phyloP scores from a whole-genome alignment of 768 basidiomycete species.

The Tulasnella sp. region DNA sequence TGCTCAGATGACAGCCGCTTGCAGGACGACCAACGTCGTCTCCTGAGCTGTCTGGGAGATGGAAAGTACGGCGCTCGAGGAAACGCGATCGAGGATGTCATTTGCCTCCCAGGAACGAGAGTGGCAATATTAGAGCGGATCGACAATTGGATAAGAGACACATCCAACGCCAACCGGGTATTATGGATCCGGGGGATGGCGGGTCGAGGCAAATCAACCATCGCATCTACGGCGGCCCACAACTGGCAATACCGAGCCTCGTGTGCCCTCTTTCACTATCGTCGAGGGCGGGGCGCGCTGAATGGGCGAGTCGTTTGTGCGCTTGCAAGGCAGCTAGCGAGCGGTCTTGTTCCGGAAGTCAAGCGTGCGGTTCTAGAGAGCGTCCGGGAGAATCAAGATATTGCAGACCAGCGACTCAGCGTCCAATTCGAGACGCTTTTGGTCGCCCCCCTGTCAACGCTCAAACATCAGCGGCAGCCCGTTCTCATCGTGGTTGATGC shows the following conservation, averaged over 20 bases:
- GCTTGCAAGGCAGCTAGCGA: background rate
- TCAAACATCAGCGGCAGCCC: background rate
- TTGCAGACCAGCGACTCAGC: background rate
- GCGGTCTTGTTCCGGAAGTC: background rate
- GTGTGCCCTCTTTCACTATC: background rate
- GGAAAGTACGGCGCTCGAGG: background rate
- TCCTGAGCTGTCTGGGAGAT: background rate
- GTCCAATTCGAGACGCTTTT: background rate
- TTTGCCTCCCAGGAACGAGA: background rate
- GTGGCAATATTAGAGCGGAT: background rate
- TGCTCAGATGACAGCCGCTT: background rate
- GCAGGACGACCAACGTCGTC: background rate
- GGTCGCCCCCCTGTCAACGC: background rate
- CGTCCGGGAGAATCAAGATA: background rate
- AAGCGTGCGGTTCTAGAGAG: background rate
- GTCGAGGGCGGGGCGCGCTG: background rate
- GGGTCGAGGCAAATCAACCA: background rate
- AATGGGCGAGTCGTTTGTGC: background rate
- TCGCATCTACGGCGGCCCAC: background rate
- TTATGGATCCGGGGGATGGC: background rate
- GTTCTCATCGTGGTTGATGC: background rate
- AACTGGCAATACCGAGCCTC: background rate
- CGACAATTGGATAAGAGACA: background rate
- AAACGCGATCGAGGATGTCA: background rate
- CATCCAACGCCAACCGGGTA: background rate